These are phyloP conservation scores for Rhinocladiella similis DNA, from an alignment of 2,329 filamentous ascomycete genomes.

Conservation along the genomic window DNA sequence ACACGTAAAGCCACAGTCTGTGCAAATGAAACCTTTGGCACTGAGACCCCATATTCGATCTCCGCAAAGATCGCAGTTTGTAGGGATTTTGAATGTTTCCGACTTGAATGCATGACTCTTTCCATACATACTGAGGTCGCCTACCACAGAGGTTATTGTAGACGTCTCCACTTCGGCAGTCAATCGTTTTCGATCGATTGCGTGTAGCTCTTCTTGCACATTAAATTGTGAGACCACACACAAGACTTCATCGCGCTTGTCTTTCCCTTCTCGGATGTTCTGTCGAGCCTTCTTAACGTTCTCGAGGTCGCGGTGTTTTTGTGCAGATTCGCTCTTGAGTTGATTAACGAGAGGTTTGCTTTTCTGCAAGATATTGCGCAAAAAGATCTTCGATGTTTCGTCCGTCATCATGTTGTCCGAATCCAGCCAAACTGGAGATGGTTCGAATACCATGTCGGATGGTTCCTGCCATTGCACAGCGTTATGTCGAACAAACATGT, in stretches of 20 bases:
- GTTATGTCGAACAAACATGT: constrained; percentile 98
- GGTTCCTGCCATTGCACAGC: constrained; percentile 80
- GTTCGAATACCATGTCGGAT: constrained; percentile 80
- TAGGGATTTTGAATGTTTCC: constrained; percentile 99
- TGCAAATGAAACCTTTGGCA: constrained; percentile 93
- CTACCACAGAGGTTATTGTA: constrained; percentile 87
- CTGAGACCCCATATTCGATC: constrained; percentile 97
- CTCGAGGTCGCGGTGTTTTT: constrained; percentile 83
- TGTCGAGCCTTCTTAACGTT: constrained; percentile 71
- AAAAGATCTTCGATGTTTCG: constrained; percentile 81
- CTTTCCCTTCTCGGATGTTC: constrained; percentile 75
- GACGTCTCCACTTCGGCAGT: constrained; percentile 91
- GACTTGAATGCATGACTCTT: constrained; percentile 97
- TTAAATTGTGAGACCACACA: constrained; percentile 80
- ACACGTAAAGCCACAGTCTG: constrained; percentile 95
- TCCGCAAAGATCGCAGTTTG: constrained; percentile 94
- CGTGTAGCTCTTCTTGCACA: constrained; percentile 80
- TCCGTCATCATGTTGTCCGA: constrained; percentile 84
- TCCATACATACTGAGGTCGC: constrained; percentile 87
- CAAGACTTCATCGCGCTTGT: constrained; percentile 85
- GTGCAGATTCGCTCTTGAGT: constrained; percentile 78
- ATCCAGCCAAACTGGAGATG: constrained; percentile 96
- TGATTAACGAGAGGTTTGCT: constrained; percentile 83
- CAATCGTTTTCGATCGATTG: constrained; percentile 77
- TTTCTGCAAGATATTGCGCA: constrained; percentile 88